Evolutionary conservation across 768 basidiomycete genomes (phyloP).

Genomic region (Kwoniella mangroviensis): DNA sequence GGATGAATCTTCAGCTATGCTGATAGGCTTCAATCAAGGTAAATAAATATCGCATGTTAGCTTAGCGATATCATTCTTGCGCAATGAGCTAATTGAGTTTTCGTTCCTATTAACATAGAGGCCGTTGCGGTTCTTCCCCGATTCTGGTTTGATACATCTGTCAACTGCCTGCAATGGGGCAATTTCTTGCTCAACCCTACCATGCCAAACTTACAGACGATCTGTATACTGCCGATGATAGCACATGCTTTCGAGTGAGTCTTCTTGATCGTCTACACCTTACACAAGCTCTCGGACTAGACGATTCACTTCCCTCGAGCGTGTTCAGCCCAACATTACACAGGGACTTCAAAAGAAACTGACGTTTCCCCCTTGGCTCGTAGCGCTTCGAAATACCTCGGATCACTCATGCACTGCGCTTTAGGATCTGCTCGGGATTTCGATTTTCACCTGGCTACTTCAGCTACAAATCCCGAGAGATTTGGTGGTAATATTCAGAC

Average conservation of each 20-base stretch:
- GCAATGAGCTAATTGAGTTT: too few species aligned
- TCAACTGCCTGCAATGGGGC: slow-evolving; percentile 25
- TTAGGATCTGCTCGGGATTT: slow-evolving; percentile 31
- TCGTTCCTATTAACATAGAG: background rate
- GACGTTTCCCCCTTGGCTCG: too few species aligned
- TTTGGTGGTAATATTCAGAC: slow-evolving; percentile 23
- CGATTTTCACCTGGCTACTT: slow-evolving; percentile 23
- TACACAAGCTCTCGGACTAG: background rate
- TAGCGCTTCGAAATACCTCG: slow-evolving; percentile 24
- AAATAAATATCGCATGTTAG: background rate
- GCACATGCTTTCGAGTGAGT: slow-evolving; percentile 36
- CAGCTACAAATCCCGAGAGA: background rate
- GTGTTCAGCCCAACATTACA: too few species aligned
- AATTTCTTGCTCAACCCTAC: slow-evolving; percentile 29
- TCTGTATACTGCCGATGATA: slow-evolving; percentile 31
- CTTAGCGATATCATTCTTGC: too few species aligned
- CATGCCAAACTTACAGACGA: slow-evolving; percentile 25
- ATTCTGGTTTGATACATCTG: slow-evolving; percentile 31
- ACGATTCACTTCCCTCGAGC: background rate
- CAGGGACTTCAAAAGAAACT: too few species aligned
- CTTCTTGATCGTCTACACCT: background rate
- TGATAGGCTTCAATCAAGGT: slow-evolving; percentile 21
- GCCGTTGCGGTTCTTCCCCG: slow-evolving; percentile 8
- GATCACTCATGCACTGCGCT: slow-evolving; percentile 32
- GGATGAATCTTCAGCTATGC: slow-evolving; percentile 15